Evolutionary conservation across 2,329 filamentous ascomycete genomes (phyloP), one percentile per base, ranked within the genome.

Genomic region (Phyllachora maydis): DNA sequence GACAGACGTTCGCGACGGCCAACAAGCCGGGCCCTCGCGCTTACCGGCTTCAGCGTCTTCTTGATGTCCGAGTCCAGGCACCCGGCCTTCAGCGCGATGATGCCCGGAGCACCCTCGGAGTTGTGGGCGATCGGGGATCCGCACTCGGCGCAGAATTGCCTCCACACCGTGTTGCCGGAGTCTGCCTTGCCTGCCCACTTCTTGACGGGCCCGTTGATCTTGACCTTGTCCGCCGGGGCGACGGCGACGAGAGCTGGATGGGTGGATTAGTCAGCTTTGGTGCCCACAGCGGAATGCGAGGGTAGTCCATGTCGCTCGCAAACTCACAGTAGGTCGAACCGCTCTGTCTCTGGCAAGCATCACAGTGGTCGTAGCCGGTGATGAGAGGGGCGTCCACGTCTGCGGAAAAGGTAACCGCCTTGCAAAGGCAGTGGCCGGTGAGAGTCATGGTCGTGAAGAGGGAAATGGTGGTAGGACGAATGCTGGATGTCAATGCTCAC

Each of bases 101-200:
- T 73, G 32, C 61, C 56, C 17, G 67, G 68, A n/a, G 67, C 66
- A n/a, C 62, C 62, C 28, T 74, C 67, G 14, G 69, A 69, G 46
- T 74, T 69, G 45, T 75, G 69, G 29, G 68, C 69, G 36, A 75
- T 71, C 30, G 69, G 69, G 10, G 65, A 71, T 32, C 69, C 69
- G 46, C 69, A 75, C 40, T 73, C 66, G 32, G 54, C 51, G 57
- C 69, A 75, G 56, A 75, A 75, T 45, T 72, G 52, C 33, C 69
- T 67, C 54, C 71, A 66, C 31, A 74, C 69, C 28, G 50, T 46
- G 24, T 70, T 58, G 40, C 69, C 69, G 1, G 65, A 72, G 29
- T 49, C 53, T 32, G 65, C 69, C 31, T 49, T 54, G 35, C 65
- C 60, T 18, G 64, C 52, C 46, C 49, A 75, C 43, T 53, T 69